Evolutionary conservation across 139 green algal species (phyloP).

Genomic region (Eudorina sp.): DNA sequence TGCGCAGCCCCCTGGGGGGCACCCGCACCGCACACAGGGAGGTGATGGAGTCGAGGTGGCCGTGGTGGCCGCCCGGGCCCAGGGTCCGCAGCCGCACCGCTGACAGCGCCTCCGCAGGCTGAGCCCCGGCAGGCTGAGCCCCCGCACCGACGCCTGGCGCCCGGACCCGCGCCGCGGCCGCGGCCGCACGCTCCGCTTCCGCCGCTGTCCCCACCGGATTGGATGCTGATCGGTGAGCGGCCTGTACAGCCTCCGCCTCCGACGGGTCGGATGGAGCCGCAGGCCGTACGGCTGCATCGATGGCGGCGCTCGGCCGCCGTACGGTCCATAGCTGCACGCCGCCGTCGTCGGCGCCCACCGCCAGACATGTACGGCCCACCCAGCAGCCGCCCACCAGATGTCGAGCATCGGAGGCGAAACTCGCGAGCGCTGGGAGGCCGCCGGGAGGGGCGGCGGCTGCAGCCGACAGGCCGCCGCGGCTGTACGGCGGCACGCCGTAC

Average conservation of each 20-base stretch:
- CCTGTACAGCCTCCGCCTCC: too few relatives aligned
- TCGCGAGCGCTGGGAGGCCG: not conserved
- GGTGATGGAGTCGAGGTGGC: slow-evolving; percentile 36
- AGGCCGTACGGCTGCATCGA: too few relatives aligned
- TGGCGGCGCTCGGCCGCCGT: too few relatives aligned
- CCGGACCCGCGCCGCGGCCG: not conserved
- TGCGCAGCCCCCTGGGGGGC: not conserved
- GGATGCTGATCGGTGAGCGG: too few relatives aligned
- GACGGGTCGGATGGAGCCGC: too few relatives aligned
- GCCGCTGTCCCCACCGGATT: too few relatives aligned
- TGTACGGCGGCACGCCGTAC: not conserved
- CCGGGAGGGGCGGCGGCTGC: not conserved
- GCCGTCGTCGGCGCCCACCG: slow-evolving; percentile 18
- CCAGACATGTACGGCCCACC: slow-evolving; percentile 4
- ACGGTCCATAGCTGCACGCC: slow-evolving; percentile 18
- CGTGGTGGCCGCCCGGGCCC: not conserved
- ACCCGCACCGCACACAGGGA: not conserved
- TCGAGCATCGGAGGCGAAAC: not conserved
- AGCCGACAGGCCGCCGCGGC: not conserved
- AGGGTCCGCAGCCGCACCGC: not conserved
- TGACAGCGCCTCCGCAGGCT: not conserved
- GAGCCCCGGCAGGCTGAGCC: not conserved
- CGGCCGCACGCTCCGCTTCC: not conserved
- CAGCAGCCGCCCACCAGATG: not conserved
- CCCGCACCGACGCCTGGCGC: too few relatives aligned